Evolutionary conservation across 306 rosid genomes (phyloP), one percentile per base, ranked within the genome.

Genomic region (Pyrus betulifolia): DNA sequence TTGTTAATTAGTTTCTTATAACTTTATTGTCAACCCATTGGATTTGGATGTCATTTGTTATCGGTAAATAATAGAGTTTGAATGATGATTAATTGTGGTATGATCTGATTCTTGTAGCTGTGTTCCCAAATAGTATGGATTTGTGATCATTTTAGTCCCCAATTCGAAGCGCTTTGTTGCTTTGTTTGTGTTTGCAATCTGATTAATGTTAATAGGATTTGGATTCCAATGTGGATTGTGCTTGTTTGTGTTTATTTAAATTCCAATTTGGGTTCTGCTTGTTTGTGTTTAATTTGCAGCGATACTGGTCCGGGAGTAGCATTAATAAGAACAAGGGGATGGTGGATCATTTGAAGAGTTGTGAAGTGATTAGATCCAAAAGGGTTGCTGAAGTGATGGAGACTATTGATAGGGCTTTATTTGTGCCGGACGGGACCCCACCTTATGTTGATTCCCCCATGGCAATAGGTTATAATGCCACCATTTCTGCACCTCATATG

Each of bases 401-500:
- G 83, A 77, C 62, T 18, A 40, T 96, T 23, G 97, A 96, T 55
- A 92, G 99, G 84, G 98, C 83, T 35, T 81, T 87, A 30, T 96
- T 96, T 61, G 96, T 89, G 71, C 98, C 98, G 0, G 76, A 74
- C 23, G 98, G 89, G 38, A 75, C 55, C 44, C 84, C 88, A 15
- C 84, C 98, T 54, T 96, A 96, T 82, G 87, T 80, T 6, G 99
- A 96, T 81, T 88, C 89, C 67, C 98, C 99, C 55, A 69, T 92
- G 93, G 55, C 89, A 1, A 92, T 96, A 58, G 97, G 99, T 67
- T 89, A 88, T 75, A 96, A 96, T 81, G 99, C 86, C 77, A 96
- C 99, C 52, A 96, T 96, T 72, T 96, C 99, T 78, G 99, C 99
- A 9, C 99, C 99, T 21, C 99, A 96, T 72, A 96, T 96, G 99